These are phyloP conservation scores for Thinopyrum elongatum DNA, from an alignment of 176 grass and related monocot species.

Conservation along the genomic window DNA sequence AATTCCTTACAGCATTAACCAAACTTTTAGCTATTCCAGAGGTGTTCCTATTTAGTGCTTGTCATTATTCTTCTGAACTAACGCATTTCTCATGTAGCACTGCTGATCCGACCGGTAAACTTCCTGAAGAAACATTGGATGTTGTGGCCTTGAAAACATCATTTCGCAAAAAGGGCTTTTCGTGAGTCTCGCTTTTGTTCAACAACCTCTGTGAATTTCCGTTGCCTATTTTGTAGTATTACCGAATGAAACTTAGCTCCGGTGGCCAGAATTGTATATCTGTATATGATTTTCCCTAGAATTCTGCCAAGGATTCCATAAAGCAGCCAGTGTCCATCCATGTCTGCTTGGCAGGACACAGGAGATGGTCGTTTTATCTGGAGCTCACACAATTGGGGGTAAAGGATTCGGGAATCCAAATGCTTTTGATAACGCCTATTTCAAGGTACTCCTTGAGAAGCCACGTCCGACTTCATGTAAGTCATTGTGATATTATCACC, in stretches of 20 bases:
- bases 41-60: neutral
- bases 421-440: constrained; percentile 79
- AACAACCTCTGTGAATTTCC: constrained; percentile 3
- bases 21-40: neutral
- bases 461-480: constrained; percentile 65
- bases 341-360: constrained; percentile 42
- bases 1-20: neutral
- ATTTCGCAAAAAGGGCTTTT: constrained; percentile 77
- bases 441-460: constrained; percentile 82
- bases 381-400: constrained; percentile 86
- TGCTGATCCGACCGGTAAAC: constrained; percentile 72
- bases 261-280: neutral
- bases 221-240: neutral
- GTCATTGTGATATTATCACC: neutral
- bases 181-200: constrained; percentile 64
- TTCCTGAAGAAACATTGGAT: constrained; percentile 91
- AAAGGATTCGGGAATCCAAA: constrained; percentile 82
- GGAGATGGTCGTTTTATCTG: constrained; percentile 79
- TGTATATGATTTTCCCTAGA: neutral
- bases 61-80: constrained; percentile 29
- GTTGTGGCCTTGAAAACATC: constrained; percentile 57
- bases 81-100: constrained; percentile 35
- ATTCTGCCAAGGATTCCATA: neutral
- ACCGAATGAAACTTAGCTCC: neutral
- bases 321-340: neutral